Percentiles rank a stretch among this genome's conserved stretches.
phyloP scores from a whole-genome alignment of 345 rosid genomes.

The Lenwebbia sp. region DNA sequence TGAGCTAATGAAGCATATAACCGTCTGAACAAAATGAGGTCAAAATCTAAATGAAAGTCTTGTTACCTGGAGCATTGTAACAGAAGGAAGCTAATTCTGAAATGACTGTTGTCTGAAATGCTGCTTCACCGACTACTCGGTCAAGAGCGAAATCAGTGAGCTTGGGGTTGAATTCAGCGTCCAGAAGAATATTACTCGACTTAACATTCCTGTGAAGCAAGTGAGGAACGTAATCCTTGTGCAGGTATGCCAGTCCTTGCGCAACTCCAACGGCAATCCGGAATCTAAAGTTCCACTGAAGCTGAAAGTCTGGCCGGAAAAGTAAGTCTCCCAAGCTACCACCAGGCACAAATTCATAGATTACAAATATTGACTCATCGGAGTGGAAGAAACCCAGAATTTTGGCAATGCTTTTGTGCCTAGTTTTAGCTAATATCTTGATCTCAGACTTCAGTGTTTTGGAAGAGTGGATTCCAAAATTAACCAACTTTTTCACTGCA shows the following conservation, averaged over 20 bases:
- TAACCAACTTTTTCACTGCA: slow-evolving; percentile 66
- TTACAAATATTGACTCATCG: slow-evolving; percentile 58
- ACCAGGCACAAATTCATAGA: slow-evolving; percentile 52
- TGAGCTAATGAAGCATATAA: not conserved
- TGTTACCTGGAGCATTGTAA: slow-evolving; percentile 71
- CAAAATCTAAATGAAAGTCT: not conserved
- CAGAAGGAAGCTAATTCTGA: slow-evolving; percentile 49
- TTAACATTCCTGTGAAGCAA: slow-evolving; percentile 74
- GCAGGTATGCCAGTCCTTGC: slow-evolving; percentile 71
- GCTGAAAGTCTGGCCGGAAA: slow-evolving; percentile 27
- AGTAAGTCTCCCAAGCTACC: slow-evolving; percentile 77
- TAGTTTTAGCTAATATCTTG: slow-evolving; percentile 74
- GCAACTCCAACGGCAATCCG: slow-evolving; percentile 78
- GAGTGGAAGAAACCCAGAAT: slow-evolving; percentile 82
- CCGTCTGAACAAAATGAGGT: not conserved
- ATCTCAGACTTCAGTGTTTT: slow-evolving; percentile 68
- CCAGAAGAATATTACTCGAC: slow-evolving; percentile 70
- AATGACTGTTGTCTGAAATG: slow-evolving; percentile 52
- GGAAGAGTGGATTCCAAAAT: slow-evolving; percentile 45
- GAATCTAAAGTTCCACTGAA: slow-evolving; percentile 70
- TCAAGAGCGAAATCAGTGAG: slow-evolving; percentile 74
- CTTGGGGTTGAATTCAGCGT: slow-evolving; percentile 63
- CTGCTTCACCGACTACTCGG: slow-evolving; percentile 64
- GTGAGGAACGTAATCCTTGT: slow-evolving; percentile 66
- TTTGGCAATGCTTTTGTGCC: slow-evolving; percentile 69